These are phyloP conservation scores for Candida incommunis DNA, from an alignment of 805 yeast genomes.

Conservation along the genomic window DNA sequence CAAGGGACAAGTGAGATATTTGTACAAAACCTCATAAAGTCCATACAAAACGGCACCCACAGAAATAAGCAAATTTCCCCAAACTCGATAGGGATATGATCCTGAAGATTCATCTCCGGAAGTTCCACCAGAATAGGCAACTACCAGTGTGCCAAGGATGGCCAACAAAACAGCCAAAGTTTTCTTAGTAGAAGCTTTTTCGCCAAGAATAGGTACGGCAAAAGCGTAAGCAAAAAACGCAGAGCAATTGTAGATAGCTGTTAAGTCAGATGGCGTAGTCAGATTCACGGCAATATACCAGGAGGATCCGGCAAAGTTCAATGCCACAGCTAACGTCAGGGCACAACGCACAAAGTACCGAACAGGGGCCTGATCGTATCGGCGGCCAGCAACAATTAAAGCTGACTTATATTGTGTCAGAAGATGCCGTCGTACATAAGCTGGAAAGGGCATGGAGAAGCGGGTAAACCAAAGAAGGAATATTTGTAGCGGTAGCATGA, in stretches of 20 bases:
- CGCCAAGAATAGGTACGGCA: constrained; percentile 61
- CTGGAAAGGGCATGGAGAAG: constrained; percentile 18
- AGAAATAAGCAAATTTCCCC: constrained; percentile 59
- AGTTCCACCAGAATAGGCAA: constrained; percentile 42
- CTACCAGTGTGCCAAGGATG: constrained; percentile 58
- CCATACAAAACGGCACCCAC: constrained; percentile 70
- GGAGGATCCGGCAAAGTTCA: constrained; percentile 64
- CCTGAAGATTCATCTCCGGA: constrained; percentile 14
- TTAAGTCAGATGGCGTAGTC: constrained; percentile 73
- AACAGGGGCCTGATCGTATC: constrained; percentile 25
- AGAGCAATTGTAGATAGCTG: constrained; percentile 82
- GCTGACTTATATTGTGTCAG: constrained; percentile 13
- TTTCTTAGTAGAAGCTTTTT: constrained; percentile 49
- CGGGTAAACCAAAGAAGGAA: constrained; percentile 33
- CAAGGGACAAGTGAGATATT: constrained; percentile 54
- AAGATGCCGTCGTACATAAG: constrained; percentile 10
- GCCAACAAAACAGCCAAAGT: constrained; percentile 58
- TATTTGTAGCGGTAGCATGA: constrained; percentile 59
- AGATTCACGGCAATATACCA: constrained; percentile 79
- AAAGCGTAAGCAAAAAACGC: constrained; percentile 81
- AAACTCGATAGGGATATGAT: constrained; percentile 41
- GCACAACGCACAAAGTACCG: constrained; percentile 32
- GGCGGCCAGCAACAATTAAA: constrained; percentile 8
- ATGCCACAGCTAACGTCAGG: constrained; percentile 35
- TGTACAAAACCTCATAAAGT: constrained; percentile 71